A percentile compares a stretch with the other conserved stretches of the same genome.
Conservation (phyloP, 768 basidiomycete genomes). For the Mycena crocata region DNA sequence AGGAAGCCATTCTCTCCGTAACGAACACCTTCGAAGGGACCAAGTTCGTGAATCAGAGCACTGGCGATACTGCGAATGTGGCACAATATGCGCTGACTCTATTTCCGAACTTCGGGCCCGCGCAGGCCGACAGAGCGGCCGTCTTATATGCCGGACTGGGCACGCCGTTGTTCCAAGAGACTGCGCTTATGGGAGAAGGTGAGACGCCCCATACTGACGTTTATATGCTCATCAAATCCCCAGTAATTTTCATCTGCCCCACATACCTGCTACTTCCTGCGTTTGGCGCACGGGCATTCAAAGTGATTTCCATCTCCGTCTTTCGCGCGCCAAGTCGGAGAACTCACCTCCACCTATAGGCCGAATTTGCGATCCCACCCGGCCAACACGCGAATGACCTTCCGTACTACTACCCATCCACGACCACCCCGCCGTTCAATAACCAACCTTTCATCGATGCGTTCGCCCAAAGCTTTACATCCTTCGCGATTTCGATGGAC, state of each 20-base stretch:
- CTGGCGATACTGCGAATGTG: constrained; percentile 10
- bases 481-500: constrained; percentile 10
- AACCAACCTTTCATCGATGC: constrained; percentile 38
- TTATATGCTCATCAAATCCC: background rate
- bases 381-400: constrained; percentile 28
- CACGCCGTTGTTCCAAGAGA: constrained; percentile 2
- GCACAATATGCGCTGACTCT: constrained; percentile 28
- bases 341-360: background rate
- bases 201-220: no score
- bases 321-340: no score
- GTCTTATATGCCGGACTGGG: constrained; percentile 25
- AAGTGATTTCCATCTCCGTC: constrained; percentile 10
- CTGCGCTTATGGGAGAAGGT: constrained; percentile 27
- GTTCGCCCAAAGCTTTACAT: constrained; percentile 40
- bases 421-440: constrained; percentile 21
- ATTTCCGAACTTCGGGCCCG: constrained; percentile 22
- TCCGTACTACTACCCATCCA: constrained; percentile 20
- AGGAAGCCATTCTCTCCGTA: constrained; percentile 6
- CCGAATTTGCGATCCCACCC: constrained; percentile 40
- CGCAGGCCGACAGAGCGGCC: constrained; percentile 20
- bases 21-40: constrained; percentile 45
- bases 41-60: constrained; percentile 31
- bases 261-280: constrained; percentile 39
- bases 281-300: constrained; percentile 40
- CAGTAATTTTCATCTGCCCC: constrained; percentile 46